Base-by-base conservation (phyloP, 2,329 filamentous ascomycete species). In the Aspergillus sp. region DNA sequence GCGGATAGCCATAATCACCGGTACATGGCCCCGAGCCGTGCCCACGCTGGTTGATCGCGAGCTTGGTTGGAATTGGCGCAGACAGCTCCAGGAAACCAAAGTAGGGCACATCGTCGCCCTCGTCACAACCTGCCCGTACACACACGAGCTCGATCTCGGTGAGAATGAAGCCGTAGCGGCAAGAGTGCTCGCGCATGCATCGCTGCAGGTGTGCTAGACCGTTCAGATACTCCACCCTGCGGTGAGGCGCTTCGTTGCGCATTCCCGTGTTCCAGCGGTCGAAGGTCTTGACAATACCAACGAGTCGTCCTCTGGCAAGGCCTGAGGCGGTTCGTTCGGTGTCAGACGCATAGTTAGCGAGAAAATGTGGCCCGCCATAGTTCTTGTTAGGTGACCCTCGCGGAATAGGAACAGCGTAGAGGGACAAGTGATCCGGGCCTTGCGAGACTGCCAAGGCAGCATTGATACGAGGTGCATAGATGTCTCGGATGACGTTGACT, bases 201-300 rank as follows among this genome's bases (percentile, higher is more conserved):
- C 91, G 86, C 77, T 98, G 94, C 48, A 97, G 82, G 69, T 96
- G 91, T 0, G 92, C 84, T 5, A 98, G 86, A 1, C 91, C 91
- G 54, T 90, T 88, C 19, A 97, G 88, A 80, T 97, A 97, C 77
- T 94, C 88, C 60, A 96, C 91, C 60, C 90, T 89, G 78, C 92
- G 90, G 75, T 92, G 86, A 65, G 93, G 91, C 48, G 88, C 88
- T 75, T 96, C 91, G 61, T 88, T 87, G 61, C 92, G 90, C 91
- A 96, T 96, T 64, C 90, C 91, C 1, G 92, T 95, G 82, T 96
- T 96, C 90, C 96, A 97, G 69, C 91, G 89, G 76, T 96, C 90
- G 73, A 94, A 97, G 73, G 88, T 90, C 78, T 94, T 94, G 69
- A 96, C 90, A n/a, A 97, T 84, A 6, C 94, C 91, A 52, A 94